A percentile compares a stretch with the other conserved stretches of the same genome.
These are phyloP conservation scores for Pythium grandisporangium DNA, from an alignment of 352 stramenopile species.

Conservation along the genomic window DNA sequence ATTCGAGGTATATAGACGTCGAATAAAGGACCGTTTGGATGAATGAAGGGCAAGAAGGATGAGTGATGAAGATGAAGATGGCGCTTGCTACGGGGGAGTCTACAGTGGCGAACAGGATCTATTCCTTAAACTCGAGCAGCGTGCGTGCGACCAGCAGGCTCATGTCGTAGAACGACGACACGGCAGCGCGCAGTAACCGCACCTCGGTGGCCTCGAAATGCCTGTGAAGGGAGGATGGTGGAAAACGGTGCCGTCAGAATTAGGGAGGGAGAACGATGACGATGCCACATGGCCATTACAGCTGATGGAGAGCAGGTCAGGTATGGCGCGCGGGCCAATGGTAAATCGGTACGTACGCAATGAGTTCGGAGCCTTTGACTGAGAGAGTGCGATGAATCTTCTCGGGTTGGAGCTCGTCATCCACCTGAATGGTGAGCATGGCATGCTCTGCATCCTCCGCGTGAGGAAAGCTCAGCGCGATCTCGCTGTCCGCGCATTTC, in stretches of 20 bases:
- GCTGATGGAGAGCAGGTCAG: no score
- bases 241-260: no score
- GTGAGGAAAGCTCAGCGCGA: slow-evolving; percentile 56
- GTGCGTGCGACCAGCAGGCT: slow-evolving; percentile 57
- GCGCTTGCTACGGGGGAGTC: no score
- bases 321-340: no score
- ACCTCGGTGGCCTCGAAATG: slow-evolving; percentile 80
- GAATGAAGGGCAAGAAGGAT: no score
- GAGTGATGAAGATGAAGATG: no score
- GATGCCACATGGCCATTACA: no score
- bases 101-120: slow-evolving; percentile 9
- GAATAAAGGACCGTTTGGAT: no score
- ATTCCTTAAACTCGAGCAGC: slow-evolving; percentile 83
- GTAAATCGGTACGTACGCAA: slow-evolving; percentile 63
- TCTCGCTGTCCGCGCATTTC: no score
- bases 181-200: slow-evolving; percentile 69
- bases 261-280: no score
- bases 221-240: slow-evolving; percentile 21
- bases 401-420: slow-evolving; percentile 78
- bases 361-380: slow-evolving; percentile 47
- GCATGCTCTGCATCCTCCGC: slow-evolving; percentile 56
- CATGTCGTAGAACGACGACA: slow-evolving; percentile 87
- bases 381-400: slow-evolving; percentile 75
- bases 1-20: no score
- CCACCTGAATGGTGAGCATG: slow-evolving; percentile 77